Evolutionary conservation across 805 yeast genomes (phyloP), one percentile per base, ranked within the genome.

Genomic region (Nakazawaea siamensis): DNA sequence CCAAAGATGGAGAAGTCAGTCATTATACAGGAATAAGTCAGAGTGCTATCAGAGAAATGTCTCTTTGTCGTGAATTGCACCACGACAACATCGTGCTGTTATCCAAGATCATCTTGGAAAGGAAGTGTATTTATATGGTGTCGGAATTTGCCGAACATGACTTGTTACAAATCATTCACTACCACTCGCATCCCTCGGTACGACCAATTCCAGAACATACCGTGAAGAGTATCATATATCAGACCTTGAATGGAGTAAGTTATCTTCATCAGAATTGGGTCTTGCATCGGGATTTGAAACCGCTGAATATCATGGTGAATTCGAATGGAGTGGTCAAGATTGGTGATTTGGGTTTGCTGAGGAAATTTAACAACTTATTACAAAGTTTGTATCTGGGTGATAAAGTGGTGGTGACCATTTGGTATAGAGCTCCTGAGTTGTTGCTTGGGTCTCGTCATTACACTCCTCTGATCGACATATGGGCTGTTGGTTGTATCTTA

Each of bases 121-220:
- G 79, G 47, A 90, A 86, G 57, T 73, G 85, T 43, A 88, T 92
- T 30, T 92, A 86, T 58, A 84, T 92, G 92, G 85, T 92, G 25
- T 87, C 86, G 54, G 98, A 90, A 53, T 92, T 76, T 56, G 95
- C 96, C 28, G 99, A 92, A 55, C 95, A 92, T 57, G 99, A 92
- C 58, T 60, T 92, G 40, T 61, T 92, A 41, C 98, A 92, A 56
- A 85, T 92, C 34, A 88, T 92, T 40, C 98, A 92, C 57, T 82
- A 70, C 54, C 98, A 92, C 54, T 80, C 94, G 15, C 97, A 87
- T 51, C 94, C 95, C 0, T 94, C 85, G 34, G 64, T 78, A 23
- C 73, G 74, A 43, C 74, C 80, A 10, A 83, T 92, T 7, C 94
- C 95, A 0, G 82, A 80, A 40, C 58, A 70, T 29, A 81, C 87